phyloP scores from a whole-genome alignment of 176 grass and related monocot species.

The Carex cristatella region DNA sequence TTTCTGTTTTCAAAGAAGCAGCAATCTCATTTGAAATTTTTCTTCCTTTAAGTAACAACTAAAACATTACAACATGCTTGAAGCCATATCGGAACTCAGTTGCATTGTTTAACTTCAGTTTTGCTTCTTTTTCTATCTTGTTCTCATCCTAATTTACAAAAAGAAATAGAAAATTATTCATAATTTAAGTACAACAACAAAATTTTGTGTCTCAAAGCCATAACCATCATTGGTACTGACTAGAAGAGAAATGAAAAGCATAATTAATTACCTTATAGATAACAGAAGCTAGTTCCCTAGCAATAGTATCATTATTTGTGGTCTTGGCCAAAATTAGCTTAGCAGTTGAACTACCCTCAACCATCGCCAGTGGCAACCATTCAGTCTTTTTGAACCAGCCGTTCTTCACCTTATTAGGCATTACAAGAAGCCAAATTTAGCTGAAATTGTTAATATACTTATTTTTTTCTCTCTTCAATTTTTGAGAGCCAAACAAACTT shows the following conservation, averaged over 20 bases:
- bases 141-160: slow-evolving; percentile 62
- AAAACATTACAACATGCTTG: slow-evolving; percentile 78
- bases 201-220: background rate
- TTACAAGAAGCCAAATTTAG: background rate
- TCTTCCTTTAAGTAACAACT: background rate
- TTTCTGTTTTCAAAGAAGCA: background rate
- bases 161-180: background rate
- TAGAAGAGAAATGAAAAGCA: background rate
- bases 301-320: slow-evolving; percentile 69
- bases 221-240: background rate
- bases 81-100: slow-evolving; percentile 82
- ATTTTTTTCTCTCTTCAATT: background rate
- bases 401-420: slow-evolving; percentile 52
- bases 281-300: slow-evolving; percentile 69
- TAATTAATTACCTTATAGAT: slow-evolving; percentile 60
- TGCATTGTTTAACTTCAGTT: slow-evolving; percentile 57
- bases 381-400: too few species aligned
- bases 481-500: background rate
- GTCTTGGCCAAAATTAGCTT: slow-evolving; percentile 92
- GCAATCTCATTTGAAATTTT: background rate
- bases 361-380: slow-evolving; percentile 85
- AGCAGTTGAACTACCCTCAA: slow-evolving; percentile 81
- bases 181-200: background rate
- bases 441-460: background rate
- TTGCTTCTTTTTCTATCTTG: slow-evolving; percentile 58